Evolutionary conservation across 805 yeast species (phyloP).

Genomic region (Zygoascus flipseniorum): DNA sequence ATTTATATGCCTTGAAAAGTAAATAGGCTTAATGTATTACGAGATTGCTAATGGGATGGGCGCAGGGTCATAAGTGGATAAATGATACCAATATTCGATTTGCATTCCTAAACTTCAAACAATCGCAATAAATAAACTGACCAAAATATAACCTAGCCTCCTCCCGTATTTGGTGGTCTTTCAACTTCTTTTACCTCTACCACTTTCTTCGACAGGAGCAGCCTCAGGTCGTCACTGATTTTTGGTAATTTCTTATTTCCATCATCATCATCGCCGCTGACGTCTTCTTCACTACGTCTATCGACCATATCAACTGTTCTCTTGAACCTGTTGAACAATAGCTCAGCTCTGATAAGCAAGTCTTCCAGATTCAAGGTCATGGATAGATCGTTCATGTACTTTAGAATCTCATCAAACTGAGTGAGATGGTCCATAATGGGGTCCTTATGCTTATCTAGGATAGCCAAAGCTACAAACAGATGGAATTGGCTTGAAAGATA

Average conservation of each 20-base stretch:
- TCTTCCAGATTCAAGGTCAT: constrained; percentile 69
- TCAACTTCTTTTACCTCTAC: constrained; percentile 55
- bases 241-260: constrained; percentile 14
- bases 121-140: not conserved
- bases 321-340: constrained; percentile 69
- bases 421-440: constrained; percentile 64
- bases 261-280: constrained; percentile 7
- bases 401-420: constrained; percentile 84
- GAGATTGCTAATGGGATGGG: not conserved
- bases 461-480: constrained; percentile 76
- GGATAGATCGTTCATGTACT: constrained; percentile 84
- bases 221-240: constrained; percentile 46
- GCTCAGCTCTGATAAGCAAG: constrained; percentile 73
- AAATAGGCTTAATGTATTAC: not conserved
- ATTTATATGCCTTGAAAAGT: not conserved
- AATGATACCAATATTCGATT: too few species aligned
- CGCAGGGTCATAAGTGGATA: too few species aligned
- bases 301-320: constrained; percentile 77
- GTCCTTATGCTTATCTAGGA: constrained; percentile 78
- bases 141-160: constrained; percentile 21
- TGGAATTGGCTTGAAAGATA: constrained; percentile 80
- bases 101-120: not conserved
- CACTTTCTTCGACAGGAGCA: constrained; percentile 49
- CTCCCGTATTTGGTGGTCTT: constrained; percentile 29
- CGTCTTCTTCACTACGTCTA: constrained; percentile 21